A percentile compares a stretch with the other conserved stretches of the same genome.
Evolutionary conservation across 1,139 yeast genomes (phyloP).

Genomic region (Meyerozyma elateridarum): DNA sequence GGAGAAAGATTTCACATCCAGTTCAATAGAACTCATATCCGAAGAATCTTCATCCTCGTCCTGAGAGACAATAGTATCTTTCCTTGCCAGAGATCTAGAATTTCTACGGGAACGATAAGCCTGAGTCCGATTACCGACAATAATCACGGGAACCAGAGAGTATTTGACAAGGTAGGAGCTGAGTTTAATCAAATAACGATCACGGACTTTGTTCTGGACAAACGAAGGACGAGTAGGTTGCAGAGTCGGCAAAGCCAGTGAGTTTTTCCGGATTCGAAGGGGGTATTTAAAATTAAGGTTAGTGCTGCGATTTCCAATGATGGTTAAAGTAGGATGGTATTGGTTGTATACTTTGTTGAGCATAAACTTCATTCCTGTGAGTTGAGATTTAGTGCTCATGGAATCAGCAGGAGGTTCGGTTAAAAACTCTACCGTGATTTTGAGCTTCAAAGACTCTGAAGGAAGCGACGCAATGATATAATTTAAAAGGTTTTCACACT

Average conservation of each 20-base stretch:
- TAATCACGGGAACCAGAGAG: conserved; percentile 36
- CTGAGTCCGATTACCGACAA: conserved; percentile 27
- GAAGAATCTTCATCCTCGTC: not conserved
- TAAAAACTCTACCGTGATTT: conserved; percentile 53
- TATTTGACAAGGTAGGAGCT: conserved; percentile 39
- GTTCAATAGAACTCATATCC: conserved; percentile 1
- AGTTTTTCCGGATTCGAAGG: conserved; percentile 21
- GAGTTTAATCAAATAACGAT: conserved; percentile 30
- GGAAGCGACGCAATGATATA: conserved; percentile 33
- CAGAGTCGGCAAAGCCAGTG: not conserved
- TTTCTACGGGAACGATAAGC: not conserved
- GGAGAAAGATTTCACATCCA: conserved; percentile 2
- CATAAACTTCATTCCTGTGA: conserved; percentile 32
- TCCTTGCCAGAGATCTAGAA: not conserved
- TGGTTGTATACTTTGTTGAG: conserved; percentile 34
- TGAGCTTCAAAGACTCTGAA: conserved; percentile 28
- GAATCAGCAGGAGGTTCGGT: conserved; percentile 10
- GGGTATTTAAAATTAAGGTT: conserved; percentile 45
- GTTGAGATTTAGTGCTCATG: conserved; percentile 3
- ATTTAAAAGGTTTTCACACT: conserved; percentile 36
- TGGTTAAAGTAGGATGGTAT: conserved; percentile 37
- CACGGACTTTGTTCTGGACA: conserved; percentile 7
- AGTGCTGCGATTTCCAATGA: conserved; percentile 33
- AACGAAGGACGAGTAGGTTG: not conserved
- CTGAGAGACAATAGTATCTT: not conserved